Base-by-base conservation (phyloP, 495 filamentous ascomycete genomes). In the Bathelium albidoporum region DNA sequence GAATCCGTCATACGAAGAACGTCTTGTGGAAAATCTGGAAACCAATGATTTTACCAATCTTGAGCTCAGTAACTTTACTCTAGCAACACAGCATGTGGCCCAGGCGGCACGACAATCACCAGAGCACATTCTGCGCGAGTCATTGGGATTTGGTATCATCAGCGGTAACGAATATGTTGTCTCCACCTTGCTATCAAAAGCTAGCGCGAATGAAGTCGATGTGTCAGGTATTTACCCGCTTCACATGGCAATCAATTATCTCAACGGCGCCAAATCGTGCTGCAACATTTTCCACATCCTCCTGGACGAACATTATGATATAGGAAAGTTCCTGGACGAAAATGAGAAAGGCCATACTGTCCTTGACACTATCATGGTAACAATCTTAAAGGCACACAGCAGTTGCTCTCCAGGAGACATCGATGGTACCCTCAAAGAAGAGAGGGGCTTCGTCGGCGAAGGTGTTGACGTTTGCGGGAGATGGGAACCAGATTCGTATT, bases 131-230 rank as follows among this genome's bases (percentile, higher is more conserved):
- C 34, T 72, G 10, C 28, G 65, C 31, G 77, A 80, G 28, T 67
- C 73, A 18, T 45, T 79, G 18, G 74, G 70, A 22, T 79, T 78
- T 61, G 67, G 59, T 39, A 78, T 78, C 44, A 78, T 79, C 67
- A 64, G 68, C 22, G 68, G 77, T 11, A 77, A 78, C 49, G 0
- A 64, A 5, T 64, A 65, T 0, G 64, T 72, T 2, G 0, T 76
- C 1, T 2, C 11, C 0, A 22, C 64, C 0, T 58, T 74, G 11
- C 1, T 70, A 0, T 14, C 62, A 1, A 10, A 70, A n/a, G 61
- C 65, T 18, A n/a, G 0, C 7, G 9, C 55, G 9, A 28, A 39
- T 0, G 29, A 31, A 9, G 1, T 73, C 18, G 65, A 70, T 16
- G 44, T 58, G 3, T 53, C 12, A 5, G 62, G 26, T 22, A 66